phyloP scores from a whole-genome alignment of 2,329 filamentous ascomycete genomes.

The Colletotrichum shisoi region DNA sequence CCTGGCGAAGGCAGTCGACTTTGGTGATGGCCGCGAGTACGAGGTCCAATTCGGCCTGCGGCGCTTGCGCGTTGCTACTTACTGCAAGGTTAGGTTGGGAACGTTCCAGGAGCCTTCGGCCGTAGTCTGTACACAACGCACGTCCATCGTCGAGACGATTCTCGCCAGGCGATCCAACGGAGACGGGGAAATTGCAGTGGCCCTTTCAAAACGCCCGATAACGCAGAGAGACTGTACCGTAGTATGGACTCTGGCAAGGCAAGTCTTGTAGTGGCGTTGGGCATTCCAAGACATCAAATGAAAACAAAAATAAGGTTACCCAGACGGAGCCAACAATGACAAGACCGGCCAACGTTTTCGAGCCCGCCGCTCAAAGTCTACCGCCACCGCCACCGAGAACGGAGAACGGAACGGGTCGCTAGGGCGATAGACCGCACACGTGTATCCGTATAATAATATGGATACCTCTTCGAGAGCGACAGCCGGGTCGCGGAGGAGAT shows the following conservation, averaged over 20 bases:
- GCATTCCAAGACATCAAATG: too few relatives aligned
- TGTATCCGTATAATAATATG: background rate
- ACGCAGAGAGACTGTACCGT: background rate
- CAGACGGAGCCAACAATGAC: background rate
- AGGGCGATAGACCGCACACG: constrained; percentile 1
- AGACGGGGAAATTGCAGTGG: background rate
- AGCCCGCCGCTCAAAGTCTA: background rate
- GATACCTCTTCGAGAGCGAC: background rate
- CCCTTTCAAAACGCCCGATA: background rate
- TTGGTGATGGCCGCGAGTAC: constrained; percentile 34
- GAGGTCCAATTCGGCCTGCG: constrained; percentile 14
- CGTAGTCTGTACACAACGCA: constrained; percentile 13
- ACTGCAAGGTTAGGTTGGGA: too few relatives aligned
- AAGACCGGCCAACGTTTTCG: background rate
- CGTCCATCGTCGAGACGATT: too few relatives aligned
- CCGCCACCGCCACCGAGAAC: constrained; percentile 9
- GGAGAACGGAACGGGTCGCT: constrained; percentile 32
- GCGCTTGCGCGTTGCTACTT: background rate
- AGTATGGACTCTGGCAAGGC: background rate
- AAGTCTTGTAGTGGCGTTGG: too few relatives aligned
- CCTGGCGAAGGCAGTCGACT: constrained; percentile 14
- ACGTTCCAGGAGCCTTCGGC: constrained; percentile 8
- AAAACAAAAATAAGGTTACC: too few relatives aligned
- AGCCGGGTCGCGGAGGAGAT: background rate
- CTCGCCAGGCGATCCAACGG: background rate